These are phyloP conservation scores for Austroboletus niveus DNA, from an alignment of 1,284 basidiomycete genomes.

Conservation along the genomic window DNA sequence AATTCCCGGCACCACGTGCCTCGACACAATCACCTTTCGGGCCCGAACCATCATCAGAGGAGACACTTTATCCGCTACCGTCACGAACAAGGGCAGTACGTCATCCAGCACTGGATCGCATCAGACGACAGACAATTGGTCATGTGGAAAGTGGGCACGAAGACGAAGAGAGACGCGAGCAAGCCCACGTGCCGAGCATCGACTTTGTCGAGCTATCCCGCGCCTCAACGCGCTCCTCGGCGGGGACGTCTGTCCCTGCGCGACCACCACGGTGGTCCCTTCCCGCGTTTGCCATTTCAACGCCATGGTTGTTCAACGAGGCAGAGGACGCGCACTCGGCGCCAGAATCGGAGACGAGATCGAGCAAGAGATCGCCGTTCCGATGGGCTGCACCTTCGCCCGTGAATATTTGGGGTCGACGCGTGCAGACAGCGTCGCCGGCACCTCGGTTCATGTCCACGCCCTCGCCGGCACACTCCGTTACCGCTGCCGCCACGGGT, in stretches of 20 bases:
- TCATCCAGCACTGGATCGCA: slow-evolving; percentile 10
- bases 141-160: neutral
- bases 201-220: slow-evolving; percentile 20
- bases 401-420: neutral
- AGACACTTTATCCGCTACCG: neutral
- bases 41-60: neutral
- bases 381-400: slow-evolving; percentile 1
- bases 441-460: slow-evolving; percentile 3
- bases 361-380: neutral
- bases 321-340: neutral
- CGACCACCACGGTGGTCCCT: slow-evolving; percentile 18
- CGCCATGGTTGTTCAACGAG: slow-evolving; percentile 4
- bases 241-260: neutral
- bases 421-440: neutral
- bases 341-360: neutral
- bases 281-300: slow-evolving; percentile 2
- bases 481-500: neutral
- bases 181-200: slow-evolving; percentile 17
- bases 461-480: slow-evolving; percentile 4
- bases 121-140: slow-evolving; percentile 17
- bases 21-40: slow-evolving; percentile 26
- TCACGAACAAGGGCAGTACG: slow-evolving; percentile 5
- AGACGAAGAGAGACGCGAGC: neutral
- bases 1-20: slow-evolving; percentile 19
- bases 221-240: slow-evolving; percentile 15